These are phyloP conservation scores for Ustilago xerochloae DNA, from an alignment of 1,284 basidiomycete species.

Conservation along the genomic window DNA sequence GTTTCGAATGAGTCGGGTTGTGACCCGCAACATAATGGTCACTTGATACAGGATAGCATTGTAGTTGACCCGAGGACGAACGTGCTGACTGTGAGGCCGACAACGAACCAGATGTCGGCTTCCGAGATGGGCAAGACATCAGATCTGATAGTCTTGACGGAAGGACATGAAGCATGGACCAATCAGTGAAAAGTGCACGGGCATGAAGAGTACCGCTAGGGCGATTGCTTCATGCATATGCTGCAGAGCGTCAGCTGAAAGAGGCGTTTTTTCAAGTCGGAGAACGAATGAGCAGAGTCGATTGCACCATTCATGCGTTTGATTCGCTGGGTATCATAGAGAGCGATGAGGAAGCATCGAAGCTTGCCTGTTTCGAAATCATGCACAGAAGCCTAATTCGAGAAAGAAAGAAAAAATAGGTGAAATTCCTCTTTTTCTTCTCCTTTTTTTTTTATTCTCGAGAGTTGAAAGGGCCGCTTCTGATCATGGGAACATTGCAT, in stretches of 20 bases:
- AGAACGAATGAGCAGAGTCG: background rate
- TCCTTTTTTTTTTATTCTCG: no score
- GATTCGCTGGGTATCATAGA: background rate
- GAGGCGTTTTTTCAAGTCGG: background rate
- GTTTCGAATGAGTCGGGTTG: background rate
- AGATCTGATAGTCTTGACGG: background rate
- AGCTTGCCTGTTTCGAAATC: background rate
- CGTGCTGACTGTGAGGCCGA: no score
- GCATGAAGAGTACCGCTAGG: background rate
- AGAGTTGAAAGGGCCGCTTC: background rate
- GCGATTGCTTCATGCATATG: background rate
- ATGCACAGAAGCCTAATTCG: background rate
- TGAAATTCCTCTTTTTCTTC: background rate
- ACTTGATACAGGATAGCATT: background rate
- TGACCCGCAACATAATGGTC: background rate
- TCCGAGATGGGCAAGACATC: background rate
- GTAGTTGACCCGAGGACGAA: background rate
- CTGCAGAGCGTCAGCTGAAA: background rate
- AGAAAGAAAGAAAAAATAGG: background rate
- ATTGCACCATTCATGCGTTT: constrained; percentile 1
- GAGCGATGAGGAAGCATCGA: background rate
- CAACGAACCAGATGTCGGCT: no score
- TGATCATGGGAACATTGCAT: background rate
- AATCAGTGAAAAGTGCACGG: background rate
- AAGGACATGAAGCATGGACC: no score